Evolutionary conservation across 768 basidiomycete genomes (phyloP).

Genomic region (Trametes punicea): DNA sequence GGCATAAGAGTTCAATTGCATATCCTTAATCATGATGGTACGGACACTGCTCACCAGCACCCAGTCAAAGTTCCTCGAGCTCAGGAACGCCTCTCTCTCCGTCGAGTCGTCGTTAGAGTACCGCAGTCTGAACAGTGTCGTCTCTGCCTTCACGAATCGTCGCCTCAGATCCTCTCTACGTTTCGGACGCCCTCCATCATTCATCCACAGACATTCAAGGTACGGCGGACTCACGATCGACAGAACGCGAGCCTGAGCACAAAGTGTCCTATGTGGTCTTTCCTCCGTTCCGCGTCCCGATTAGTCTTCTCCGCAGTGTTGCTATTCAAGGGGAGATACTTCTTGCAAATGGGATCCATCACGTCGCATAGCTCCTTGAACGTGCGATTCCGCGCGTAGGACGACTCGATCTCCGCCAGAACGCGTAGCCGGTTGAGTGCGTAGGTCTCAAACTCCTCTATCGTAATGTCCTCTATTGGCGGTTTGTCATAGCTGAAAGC

Average conservation of each 20-base stretch:
- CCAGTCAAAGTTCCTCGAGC: slow-evolving; percentile 64
- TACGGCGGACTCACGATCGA: slow-evolving; percentile 71
- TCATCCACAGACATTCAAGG: not conserved
- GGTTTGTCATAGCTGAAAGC: slow-evolving; percentile 74
- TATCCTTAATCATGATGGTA: slow-evolving; percentile 21
- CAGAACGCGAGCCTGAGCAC: slow-evolving; percentile 94
- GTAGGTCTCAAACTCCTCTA: slow-evolving; percentile 93
- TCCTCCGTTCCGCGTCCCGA: slow-evolving; percentile 62
- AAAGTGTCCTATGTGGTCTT: slow-evolving; percentile 91
- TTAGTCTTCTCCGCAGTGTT: slow-evolving; percentile 48
- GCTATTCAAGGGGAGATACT: slow-evolving; percentile 69
- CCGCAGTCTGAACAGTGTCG: slow-evolving; percentile 76
- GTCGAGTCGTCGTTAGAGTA: slow-evolving; percentile 60
- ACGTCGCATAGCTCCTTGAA: slow-evolving; percentile 72
- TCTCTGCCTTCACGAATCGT: slow-evolving; percentile 88
- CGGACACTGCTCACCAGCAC: slow-evolving; percentile 43
- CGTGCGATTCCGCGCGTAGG: slow-evolving; percentile 76
- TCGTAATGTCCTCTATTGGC: slow-evolving; percentile 82
- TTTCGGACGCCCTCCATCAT: not conserved
- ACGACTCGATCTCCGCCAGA: slow-evolving; percentile 89
- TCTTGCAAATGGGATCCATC: slow-evolving; percentile 59
- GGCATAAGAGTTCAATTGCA: not conserved
- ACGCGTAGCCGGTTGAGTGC: slow-evolving; percentile 87
- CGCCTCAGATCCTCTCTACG: slow-evolving; percentile 72
- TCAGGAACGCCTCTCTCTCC: slow-evolving; percentile 67